A percentile compares a stretch with the other conserved stretches of the same genome.
phyloP scores from a whole-genome alignment of 2,329 filamentous ascomycete species.

The Aspergillus fischeri region DNA sequence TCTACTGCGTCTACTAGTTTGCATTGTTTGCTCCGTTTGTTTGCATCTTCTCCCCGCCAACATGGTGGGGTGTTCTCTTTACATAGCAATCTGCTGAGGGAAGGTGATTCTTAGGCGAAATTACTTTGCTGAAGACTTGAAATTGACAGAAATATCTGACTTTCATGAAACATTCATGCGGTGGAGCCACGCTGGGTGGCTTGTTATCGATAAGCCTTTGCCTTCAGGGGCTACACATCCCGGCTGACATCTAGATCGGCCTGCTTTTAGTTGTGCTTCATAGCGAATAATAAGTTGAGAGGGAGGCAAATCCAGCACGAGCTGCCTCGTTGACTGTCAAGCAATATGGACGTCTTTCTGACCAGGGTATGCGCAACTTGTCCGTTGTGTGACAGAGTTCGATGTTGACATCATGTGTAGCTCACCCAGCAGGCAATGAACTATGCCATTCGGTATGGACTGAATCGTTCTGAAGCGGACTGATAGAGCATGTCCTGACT shows the following conservation, averaged over 20 bases:
- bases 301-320: neutral
- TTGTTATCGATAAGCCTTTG: constrained; percentile 21
- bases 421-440: constrained; percentile 78
- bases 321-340: neutral
- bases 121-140: neutral
- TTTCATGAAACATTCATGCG: neutral
- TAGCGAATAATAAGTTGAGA: neutral
- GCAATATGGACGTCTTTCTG: constrained; percentile 67
- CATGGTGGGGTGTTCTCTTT: neutral
- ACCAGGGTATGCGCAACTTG: constrained; percentile 48
- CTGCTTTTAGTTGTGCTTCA: neutral
- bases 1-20: constrained; percentile 10
- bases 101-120: neutral
- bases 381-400: constrained; percentile 10
- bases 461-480: neutral
- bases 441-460: constrained; percentile 68
- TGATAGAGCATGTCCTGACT: constrained; percentile 6
- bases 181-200: constrained; percentile 12
- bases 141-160: neutral
- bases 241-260: neutral
- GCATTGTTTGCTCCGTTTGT: constrained; percentile 8
- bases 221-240: neutral
- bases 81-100: neutral
- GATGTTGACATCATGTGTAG: constrained; percentile 34
- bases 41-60: neutral